A percentile compares a stretch with the other conserved stretches of the same genome.
These are phyloP conservation scores for Aspergillus sp. DNA, from an alignment of 2,329 filamentous ascomycete genomes.

Conservation along the genomic window DNA sequence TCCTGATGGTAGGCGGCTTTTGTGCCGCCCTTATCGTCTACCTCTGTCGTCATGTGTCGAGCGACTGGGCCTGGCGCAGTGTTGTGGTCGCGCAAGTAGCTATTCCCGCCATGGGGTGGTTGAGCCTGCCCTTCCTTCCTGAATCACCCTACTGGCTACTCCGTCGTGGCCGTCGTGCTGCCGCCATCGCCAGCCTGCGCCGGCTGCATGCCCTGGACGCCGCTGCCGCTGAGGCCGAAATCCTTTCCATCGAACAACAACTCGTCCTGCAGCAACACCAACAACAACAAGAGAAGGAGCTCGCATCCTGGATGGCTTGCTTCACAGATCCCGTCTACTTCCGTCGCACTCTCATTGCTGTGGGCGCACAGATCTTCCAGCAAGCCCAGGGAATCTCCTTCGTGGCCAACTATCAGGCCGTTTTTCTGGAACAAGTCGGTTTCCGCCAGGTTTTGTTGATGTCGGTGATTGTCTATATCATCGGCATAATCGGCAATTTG, in stretches of 20 bases:
- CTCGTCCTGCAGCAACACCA: background rate
- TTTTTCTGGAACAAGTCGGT: conserved; percentile 15
- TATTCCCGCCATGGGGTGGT: too few species aligned
- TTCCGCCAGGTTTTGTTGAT: background rate
- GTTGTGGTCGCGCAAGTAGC: too few species aligned
- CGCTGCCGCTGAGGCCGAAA: background rate
- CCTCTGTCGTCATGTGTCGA: too few species aligned
- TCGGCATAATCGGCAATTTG: too few species aligned
- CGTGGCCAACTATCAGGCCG: conserved; percentile 16
- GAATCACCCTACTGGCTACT: too few species aligned
- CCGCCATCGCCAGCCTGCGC: background rate
- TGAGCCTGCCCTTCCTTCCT: too few species aligned
- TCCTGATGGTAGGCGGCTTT: too few species aligned
- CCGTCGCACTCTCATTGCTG: background rate
- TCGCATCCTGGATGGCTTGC: background rate
- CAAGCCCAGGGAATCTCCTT: conserved; percentile 12
- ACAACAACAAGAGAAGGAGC: background rate
- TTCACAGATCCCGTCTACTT: background rate
- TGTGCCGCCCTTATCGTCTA: too few species aligned
- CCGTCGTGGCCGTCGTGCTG: background rate
- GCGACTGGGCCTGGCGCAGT: too few species aligned
- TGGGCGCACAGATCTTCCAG: conserved; percentile 8
- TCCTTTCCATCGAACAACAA: background rate
- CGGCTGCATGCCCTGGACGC: background rate
- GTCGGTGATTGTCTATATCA: too few species aligned